Evolutionary conservation across 768 basidiomycete genomes (phyloP).

Genomic region (Leccinum rimulosum): DNA sequence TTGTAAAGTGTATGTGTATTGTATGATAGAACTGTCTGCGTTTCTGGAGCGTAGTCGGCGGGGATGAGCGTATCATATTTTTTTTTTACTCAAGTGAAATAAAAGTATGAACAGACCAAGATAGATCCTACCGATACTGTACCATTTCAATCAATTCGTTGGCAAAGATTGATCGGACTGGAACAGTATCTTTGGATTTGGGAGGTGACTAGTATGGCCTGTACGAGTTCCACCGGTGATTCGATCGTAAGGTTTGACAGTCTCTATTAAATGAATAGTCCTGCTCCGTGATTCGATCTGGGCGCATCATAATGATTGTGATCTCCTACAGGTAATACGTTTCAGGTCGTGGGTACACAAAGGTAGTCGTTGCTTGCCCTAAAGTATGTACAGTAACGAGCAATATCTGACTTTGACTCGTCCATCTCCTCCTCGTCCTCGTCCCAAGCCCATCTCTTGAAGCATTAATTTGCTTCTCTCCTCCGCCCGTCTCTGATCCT

Average conservation of each 20-base stretch:
- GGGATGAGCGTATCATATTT: background rate
- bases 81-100: too few species aligned
- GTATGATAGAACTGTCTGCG: too few species aligned
- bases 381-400: conserved; percentile 8
- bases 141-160: too few species aligned
- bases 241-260: background rate
- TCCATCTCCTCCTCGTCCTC: conserved; percentile 18
- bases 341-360: background rate
- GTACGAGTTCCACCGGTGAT: background rate
- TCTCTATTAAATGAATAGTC: too few species aligned
- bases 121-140: too few species aligned
- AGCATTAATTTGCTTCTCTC: conserved; percentile 82
- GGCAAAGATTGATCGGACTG: too few species aligned
- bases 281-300: background rate
- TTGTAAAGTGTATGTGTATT: too few species aligned
- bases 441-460: conserved; percentile 35
- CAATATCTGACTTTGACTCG: conserved; percentile 22
- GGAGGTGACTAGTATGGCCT: background rate
- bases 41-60: background rate
- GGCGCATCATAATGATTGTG: background rate
- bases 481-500: conserved; percentile 31
- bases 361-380: conserved; percentile 15
- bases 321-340: background rate
- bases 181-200: background rate
- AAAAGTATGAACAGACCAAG: too few species aligned